phyloP scores from a whole-genome alignment of 768 basidiomycete species.

The Panellus pusillus region DNA sequence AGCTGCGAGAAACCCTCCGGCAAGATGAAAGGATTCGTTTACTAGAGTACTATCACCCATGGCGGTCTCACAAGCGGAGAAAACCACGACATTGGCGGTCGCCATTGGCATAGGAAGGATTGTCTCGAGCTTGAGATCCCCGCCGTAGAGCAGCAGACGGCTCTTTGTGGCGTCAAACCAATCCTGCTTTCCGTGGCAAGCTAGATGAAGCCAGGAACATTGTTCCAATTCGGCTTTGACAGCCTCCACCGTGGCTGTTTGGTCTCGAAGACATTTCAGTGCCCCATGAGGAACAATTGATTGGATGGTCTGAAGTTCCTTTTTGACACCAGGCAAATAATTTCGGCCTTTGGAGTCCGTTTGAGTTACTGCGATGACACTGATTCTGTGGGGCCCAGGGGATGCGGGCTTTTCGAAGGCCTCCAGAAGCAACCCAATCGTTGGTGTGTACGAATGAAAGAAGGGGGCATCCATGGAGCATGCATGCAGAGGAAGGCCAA shows the following conservation, averaged over 20 bases:
- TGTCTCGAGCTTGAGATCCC: constrained; percentile 18
- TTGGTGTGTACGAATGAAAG: constrained; percentile 23
- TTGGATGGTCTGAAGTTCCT: not conserved
- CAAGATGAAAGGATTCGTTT: not conserved
- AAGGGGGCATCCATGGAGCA: not conserved
- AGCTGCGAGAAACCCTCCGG: not conserved
- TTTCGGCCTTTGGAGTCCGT: constrained; percentile 2
- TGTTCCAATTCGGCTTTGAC: constrained; percentile 18
- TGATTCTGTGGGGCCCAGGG: not conserved
- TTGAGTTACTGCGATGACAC: constrained; percentile 16
- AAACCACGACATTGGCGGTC: constrained; percentile 32
- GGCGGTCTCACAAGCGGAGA: constrained; percentile 43
- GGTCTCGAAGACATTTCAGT: not conserved
- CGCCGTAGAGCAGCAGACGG: constrained; percentile 23
- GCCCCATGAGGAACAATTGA: not conserved
- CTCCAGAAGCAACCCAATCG: constrained; percentile 7
- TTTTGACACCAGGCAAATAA: not conserved
- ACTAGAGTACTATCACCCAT: constrained; percentile 21
- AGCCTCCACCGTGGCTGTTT: constrained; percentile 16
- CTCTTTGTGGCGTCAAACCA: constrained; percentile 25
- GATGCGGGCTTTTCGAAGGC: not conserved
- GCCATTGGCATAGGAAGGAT: constrained; percentile 19
- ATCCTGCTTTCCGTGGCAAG: constrained; percentile 35
- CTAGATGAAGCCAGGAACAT: constrained; percentile 31
- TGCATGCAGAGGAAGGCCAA: constrained; percentile 4